These are phyloP conservation scores for Lyophyllum decastes DNA, from an alignment of 768 basidiomycete species.

Conservation along the genomic window DNA sequence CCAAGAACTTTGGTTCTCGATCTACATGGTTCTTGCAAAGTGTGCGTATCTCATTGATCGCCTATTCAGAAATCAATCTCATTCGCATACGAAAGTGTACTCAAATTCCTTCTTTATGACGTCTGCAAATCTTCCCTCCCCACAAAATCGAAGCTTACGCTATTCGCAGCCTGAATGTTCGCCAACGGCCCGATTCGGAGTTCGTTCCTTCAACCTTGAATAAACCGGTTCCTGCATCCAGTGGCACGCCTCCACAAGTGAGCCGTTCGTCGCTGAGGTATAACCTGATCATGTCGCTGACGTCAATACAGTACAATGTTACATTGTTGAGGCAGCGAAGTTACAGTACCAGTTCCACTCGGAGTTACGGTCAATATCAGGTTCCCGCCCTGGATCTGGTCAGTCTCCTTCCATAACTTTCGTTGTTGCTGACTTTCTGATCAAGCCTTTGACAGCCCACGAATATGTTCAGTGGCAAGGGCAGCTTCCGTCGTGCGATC, in stretches of 20 bases:
- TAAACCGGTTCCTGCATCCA: too few species aligned
- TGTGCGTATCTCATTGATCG: conserved; percentile 8
- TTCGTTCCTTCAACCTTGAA: too few species aligned
- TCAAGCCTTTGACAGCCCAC: not conserved
- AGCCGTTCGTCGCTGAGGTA: too few species aligned
- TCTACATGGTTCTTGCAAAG: conserved; percentile 27
- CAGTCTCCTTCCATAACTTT: not conserved
- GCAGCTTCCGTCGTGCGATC: not conserved
- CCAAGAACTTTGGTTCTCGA: conserved; percentile 27
- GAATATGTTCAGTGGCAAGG: not conserved
- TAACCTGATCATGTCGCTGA: too few species aligned
- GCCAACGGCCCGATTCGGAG: too few species aligned
- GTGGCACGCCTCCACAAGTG: too few species aligned
- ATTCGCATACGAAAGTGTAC: conserved; percentile 22
- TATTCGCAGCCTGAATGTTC: conserved; percentile 1
- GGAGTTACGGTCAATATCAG: too few species aligned
- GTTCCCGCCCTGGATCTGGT: not conserved
- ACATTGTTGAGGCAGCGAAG: too few species aligned
- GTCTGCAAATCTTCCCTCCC: conserved; percentile 3
- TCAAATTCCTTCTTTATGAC: conserved; percentile 27
- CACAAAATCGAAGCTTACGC: not conserved
- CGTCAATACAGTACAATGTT: too few species aligned
- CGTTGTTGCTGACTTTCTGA: not conserved
- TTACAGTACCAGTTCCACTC: too few species aligned
- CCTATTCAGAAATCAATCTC: not conserved